phyloP scores from a whole-genome alignment of 1,139 yeast species.

The Nakaseomyces sp. region DNA sequence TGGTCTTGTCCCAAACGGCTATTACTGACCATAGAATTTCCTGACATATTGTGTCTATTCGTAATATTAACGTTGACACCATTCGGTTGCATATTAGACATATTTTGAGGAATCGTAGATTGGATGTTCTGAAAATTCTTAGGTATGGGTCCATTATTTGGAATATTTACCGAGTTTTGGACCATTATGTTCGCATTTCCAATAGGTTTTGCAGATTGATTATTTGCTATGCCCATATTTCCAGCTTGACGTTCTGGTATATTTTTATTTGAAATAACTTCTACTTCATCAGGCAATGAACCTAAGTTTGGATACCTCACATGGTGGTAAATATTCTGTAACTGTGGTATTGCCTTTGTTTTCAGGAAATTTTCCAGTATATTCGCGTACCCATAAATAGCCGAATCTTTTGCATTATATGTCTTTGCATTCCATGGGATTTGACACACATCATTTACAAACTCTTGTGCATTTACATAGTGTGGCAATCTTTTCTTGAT shows the following conservation, averaged over 20 bases:
- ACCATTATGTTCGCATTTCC: background rate
- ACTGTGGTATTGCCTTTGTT: conserved; percentile 46
- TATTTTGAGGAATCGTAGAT: background rate
- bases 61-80: background rate
- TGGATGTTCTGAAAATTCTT: background rate
- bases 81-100: background rate
- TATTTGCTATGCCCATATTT: background rate
- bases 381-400: conserved; percentile 63
- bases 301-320: conserved; percentile 66
- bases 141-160: background rate
- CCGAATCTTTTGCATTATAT: conserved; percentile 64
- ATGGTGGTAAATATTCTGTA: conserved; percentile 34
- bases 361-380: conserved; percentile 55
- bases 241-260: too few relatives aligned
- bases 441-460: conserved; percentile 69
- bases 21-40: background rate
- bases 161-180: background rate
- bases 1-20: background rate
- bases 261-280: background rate
- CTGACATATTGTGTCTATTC: background rate
- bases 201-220: background rate
- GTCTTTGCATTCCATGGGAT: conserved; percentile 84
- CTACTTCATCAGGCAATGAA: conserved; percentile 52
- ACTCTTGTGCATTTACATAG: conserved; percentile 58
- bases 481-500: conserved; percentile 41